A percentile compares a stretch with the other conserved stretches of the same genome.
These are phyloP conservation scores for Pythium phragmitis DNA, from an alignment of 352 stramenopile genomes.

Conservation along the genomic window DNA sequence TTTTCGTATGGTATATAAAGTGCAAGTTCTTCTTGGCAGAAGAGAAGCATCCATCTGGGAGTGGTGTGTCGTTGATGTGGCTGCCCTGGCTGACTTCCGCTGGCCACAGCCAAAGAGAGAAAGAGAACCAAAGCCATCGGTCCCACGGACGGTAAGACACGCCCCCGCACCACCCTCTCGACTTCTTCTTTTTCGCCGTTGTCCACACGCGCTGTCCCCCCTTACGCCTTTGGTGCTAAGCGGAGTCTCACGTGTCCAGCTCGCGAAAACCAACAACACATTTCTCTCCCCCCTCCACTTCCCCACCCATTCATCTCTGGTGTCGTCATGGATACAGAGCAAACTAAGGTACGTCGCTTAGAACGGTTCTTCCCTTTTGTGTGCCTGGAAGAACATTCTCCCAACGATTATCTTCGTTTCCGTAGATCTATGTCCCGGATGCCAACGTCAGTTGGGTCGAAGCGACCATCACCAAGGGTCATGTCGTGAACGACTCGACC, in stretches of 20 bases:
- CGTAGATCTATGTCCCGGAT: slow-evolving; percentile 84
- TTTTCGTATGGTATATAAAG: slow-evolving; percentile 27
- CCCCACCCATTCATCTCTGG: neutral
- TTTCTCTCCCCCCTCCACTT: neutral
- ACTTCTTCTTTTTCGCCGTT: slow-evolving; percentile 35
- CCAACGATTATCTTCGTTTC: neutral
- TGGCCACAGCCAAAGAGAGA: slow-evolving; percentile 16
- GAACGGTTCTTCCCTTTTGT: neutral
- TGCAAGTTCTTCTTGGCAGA: slow-evolving; percentile 11
- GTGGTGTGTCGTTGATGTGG: slow-evolving; percentile 31
- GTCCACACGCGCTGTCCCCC: slow-evolving; percentile 21
- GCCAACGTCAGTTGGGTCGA: slow-evolving; percentile 78
- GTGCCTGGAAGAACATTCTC: slow-evolving; percentile 1
- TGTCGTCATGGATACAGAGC: slow-evolving; percentile 31
- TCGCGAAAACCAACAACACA: slow-evolving; percentile 11
- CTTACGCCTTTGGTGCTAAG: slow-evolving; percentile 3
- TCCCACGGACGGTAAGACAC: too few relatives aligned
- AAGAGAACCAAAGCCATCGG: neutral
- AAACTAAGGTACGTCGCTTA: slow-evolving; percentile 29
- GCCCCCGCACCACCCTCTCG: neutral
- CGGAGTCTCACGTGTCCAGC: slow-evolving; percentile 13
- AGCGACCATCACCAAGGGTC: slow-evolving; percentile 79
- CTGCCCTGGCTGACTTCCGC: slow-evolving; percentile 19
- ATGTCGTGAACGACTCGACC: slow-evolving; percentile 75
- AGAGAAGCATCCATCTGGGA: slow-evolving; percentile 34